phyloP scores from a whole-genome alignment of 306 rosid species.

The Prunus davidiana region DNA sequence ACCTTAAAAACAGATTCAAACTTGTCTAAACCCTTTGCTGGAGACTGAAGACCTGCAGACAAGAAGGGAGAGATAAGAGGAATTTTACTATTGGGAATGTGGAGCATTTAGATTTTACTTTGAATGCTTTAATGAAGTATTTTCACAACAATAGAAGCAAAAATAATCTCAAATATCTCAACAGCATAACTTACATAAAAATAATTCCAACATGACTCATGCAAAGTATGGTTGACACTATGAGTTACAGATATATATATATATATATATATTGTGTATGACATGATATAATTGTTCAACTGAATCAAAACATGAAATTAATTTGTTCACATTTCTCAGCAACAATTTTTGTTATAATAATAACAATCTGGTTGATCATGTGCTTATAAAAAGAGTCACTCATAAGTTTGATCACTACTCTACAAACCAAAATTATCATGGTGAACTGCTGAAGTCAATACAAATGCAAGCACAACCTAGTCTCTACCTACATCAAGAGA shows the following conservation, averaged over 20 bases:
- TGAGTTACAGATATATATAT: no score
- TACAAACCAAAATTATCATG: constrained; percentile 1
- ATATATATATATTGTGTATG: background rate
- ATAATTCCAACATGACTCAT: background rate
- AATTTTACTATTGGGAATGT: constrained; percentile 6
- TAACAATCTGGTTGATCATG: background rate
- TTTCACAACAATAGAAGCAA: background rate
- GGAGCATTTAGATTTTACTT: constrained; percentile 8
- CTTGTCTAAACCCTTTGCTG: constrained; percentile 42
- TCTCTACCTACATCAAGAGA: background rate
- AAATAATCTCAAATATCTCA: background rate
- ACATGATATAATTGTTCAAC: background rate
- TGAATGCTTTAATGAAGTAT: constrained; percentile 5
- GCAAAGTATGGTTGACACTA: background rate
- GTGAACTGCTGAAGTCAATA: background rate
- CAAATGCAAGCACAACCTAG: background rate
- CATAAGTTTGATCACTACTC: background rate
- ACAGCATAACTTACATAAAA: background rate
- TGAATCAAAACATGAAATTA: background rate
- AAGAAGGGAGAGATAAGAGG: constrained; percentile 6
- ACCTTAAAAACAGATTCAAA: constrained; percentile 59
- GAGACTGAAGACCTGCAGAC: constrained; percentile 52
- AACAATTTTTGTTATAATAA: background rate
- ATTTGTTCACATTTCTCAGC: background rate
- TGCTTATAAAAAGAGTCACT: background rate